Evolutionary conservation across 1,284 basidiomycete species (phyloP).

Genomic region (Earliella scabrosa): DNA sequence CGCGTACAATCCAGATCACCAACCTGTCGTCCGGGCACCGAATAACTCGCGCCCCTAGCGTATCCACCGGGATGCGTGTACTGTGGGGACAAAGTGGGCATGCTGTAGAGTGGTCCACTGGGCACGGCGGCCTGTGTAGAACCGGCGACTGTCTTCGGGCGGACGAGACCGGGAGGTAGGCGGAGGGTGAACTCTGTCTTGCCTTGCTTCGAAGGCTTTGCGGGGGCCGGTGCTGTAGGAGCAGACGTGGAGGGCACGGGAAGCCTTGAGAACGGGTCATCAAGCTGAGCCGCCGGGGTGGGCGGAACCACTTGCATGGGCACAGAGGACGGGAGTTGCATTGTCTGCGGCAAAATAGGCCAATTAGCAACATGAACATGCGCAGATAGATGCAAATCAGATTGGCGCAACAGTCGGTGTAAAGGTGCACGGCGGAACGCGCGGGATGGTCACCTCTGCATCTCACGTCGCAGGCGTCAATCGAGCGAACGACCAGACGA

Average conservation of each 20-base stretch:
- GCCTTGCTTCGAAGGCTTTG: not conserved
- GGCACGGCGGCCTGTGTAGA: slow-evolving; percentile 1
- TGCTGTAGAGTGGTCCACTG: slow-evolving; percentile 20
- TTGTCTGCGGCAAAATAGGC: not conserved
- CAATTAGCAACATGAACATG: too few relatives aligned
- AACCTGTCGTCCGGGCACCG: slow-evolving; percentile 24
- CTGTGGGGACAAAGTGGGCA: slow-evolving; percentile 23
- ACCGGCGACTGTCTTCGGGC: slow-evolving; percentile 6
- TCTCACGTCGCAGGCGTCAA: too few relatives aligned
- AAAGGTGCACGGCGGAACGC: too few relatives aligned
- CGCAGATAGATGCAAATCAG: too few relatives aligned
- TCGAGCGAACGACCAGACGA: too few relatives aligned
- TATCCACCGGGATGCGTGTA: slow-evolving; percentile 14
- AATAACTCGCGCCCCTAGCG: slow-evolving; percentile 15
- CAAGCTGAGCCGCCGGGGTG: slow-evolving; percentile 7
- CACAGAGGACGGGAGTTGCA: slow-evolving; percentile 7
- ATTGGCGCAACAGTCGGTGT: too few relatives aligned
- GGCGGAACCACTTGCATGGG: slow-evolving; percentile 16
- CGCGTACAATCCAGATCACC: not conserved
- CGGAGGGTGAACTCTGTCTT: slow-evolving; percentile 12
- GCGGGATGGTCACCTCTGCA: too few relatives aligned
- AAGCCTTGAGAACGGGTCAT: slow-evolving; percentile 8
- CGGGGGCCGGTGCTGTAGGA: not conserved
- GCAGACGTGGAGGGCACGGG: slow-evolving; percentile 9
- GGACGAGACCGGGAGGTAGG: slow-evolving; percentile 13